Conservation (phyloP, 441 rosid species). For the Capsella rubella region DNA sequence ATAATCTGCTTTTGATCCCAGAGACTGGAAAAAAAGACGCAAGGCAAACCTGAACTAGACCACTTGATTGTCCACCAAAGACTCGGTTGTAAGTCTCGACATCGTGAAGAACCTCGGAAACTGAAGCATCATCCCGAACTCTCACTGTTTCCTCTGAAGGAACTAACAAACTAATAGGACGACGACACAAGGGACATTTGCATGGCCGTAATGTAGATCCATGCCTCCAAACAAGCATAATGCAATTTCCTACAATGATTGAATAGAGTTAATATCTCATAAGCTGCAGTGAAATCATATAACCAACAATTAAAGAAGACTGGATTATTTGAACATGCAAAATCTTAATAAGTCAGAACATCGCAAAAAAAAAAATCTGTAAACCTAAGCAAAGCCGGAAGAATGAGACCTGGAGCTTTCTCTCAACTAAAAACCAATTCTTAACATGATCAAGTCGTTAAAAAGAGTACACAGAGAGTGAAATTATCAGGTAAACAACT, state of each 20-base stretch:
- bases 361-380: not conserved
- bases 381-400: not conserved
- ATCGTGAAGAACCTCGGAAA: constrained; percentile 55
- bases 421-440: not conserved
- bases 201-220: constrained; percentile 79
- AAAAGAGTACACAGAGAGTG: not conserved
- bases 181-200: constrained; percentile 88
- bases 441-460: not conserved
- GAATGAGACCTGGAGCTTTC: constrained; percentile 2
- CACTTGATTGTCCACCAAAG: constrained; percentile 59
- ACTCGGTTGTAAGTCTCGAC: constrained; percentile 74
- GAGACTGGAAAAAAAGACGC: not conserved
- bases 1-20: not conserved
- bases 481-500: not conserved
- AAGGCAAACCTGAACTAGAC: constrained; percentile 67
- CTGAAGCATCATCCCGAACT: constrained; percentile 50
- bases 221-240: constrained; percentile 87
- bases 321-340: not conserved
- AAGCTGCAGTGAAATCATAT: not conserved
- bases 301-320: not conserved
- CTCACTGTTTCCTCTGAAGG: constrained; percentile 66
- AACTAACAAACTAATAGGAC: constrained; percentile 76
- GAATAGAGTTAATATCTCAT: not conserved
- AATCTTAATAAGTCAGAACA: not conserved
- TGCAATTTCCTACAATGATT: constrained; percentile 63